Base-by-base conservation (phyloP, 1,284 basidiomycete genomes). In the Ceratobasidium sp. region DNA sequence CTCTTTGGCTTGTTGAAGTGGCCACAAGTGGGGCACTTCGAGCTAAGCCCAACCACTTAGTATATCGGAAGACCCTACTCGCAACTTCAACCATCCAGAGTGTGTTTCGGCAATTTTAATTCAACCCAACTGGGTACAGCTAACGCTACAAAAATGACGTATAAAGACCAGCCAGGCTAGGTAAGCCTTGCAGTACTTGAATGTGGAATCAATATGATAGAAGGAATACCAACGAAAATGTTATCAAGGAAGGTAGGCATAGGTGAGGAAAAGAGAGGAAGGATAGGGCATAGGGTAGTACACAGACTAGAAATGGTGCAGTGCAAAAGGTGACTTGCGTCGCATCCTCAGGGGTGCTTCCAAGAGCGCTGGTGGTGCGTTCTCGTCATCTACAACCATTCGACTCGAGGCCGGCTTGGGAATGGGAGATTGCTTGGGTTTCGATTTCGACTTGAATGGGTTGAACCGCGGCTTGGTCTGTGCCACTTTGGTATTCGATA, bases 281-380 rank as follows among this genome's bases (percentile, higher is more conserved):
- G 49, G 49, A 45, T 64, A 7, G 29, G 47, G 27, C 32, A 22
- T 43, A 64, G 49, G 29, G 47, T 32, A 17, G 32, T n/a, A 8
- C 29, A 12, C 20, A 40, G 34, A 52, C 40, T 34, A 60, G 43
- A 60, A 60, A n/a, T 27, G 40, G 7, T 43, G 29, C 15, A 60
- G 35, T 32, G 27, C 25, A n/a, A 58, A 58, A 17, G n/a, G 38
- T 13, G 7, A 15, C 6, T 31, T 42, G 57, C 57, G 57, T 10
- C 42, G 42, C 57, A 60, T 60, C 8, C 57, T 40, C n/a, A 60
- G 57, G 38, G 42, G 57, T 43, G 57, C 42, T n/a, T 60, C 43
- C 13, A 27, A 49, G 42, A 60, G 42, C 27, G 43, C 7, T 12
- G n/a, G 8, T 8, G 43, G 57, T 29, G 29, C 29, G 25, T 49